Base-by-base conservation (phyloP, 768 basidiomycete genomes). In the Mycena vitilis region DNA sequence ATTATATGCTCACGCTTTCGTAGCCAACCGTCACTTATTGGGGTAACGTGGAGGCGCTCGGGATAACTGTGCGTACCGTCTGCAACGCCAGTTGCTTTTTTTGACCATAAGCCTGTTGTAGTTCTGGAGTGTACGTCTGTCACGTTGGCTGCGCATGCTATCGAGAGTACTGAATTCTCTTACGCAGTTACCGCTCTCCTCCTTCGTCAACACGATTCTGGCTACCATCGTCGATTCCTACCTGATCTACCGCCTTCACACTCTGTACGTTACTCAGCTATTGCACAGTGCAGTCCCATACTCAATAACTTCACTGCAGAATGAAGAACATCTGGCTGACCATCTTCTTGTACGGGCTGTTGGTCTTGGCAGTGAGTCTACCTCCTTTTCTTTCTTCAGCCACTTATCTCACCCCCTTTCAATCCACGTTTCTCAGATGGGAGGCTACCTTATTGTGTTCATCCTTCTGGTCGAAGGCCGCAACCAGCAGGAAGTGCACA, bases 21-120 rank as follows among this genome's bases (percentile, higher is more conserved):
- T 37, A 61, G 60, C 49, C 60, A 12, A 38, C 37, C 10, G 60
- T 61, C 4, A 52, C 60, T 4, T 61, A 61, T 25, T 61, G 49
- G 48, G 60, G 60, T 30, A 37, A 60, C 18, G 20, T 13, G 13
- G 58, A 47, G 36, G 58, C 58, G 36, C 30, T 48, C 34, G 20
- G 16, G 16, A 60, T 48, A 48, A 38, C 42, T 15, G 22, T 25
- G 20, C 42, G 56, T 30, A 22, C 48, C 12, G 3, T 25, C 48
- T 5, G 30, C 30, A 5, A 30, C 22, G 22, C 23, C 23, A 23
- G 2, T 49, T 15, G 11, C 4, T 30, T 30, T 18, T 49, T 44
- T 8, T 55, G 16, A 55, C 4, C 16, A 18, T 36, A n/a, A 18
- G 2, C 36, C 38, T 2, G 30, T 30, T 30, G 30, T 30, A 55